Base-by-base conservation (phyloP, 768 basidiomycete genomes). In the Suillus tomentosus region DNA sequence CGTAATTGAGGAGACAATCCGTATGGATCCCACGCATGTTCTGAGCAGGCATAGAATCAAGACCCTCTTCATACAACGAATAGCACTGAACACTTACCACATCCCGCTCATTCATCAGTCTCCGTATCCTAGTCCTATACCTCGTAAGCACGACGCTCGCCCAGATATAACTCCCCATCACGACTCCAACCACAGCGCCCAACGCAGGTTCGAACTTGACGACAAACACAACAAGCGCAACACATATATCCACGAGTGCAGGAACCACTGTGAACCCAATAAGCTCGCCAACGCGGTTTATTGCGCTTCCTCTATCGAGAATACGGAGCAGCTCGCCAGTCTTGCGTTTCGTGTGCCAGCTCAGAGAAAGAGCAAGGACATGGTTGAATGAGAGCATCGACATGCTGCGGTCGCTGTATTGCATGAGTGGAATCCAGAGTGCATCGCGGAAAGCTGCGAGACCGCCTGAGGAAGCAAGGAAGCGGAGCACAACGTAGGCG, bases 381-480 rank as follows among this genome's bases (percentile, higher is more conserved):
- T 96, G 95, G 65, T 95, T 86, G 77, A 92, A 93, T 11, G 94
- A 90, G 60, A 95, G 80, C 50, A 60, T 62, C 4, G 51, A 70
- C 78, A 64, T 66, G 84, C 85, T 85, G 70, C 89, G 79, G 72
- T 96, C 93, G 0, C 91, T 92, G 73, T 87, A 92, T 76, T 94
- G 93, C 85, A 94, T 91, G 50, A 99, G 90, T 1, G 94, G 92
- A 2, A 89, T 84, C 91, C 94, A 96, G 3, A 94, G 80, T 37
- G 83, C 83, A 73, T 87, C 85, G 53, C 85, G 85, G 55, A 94
- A 76, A 40, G 89, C 91, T 27, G 83, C 76, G 27, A 96, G 76
- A 31, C 94, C 94, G 27, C 91, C 91, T 61, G 84, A 85, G 34
- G 91, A 88, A 75, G 92, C 86, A 37, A 95, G 74, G 75, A 92